Base-by-base conservation (phyloP, 2,329 filamentous ascomycete genomes). In the Aspergillus niger region DNA sequence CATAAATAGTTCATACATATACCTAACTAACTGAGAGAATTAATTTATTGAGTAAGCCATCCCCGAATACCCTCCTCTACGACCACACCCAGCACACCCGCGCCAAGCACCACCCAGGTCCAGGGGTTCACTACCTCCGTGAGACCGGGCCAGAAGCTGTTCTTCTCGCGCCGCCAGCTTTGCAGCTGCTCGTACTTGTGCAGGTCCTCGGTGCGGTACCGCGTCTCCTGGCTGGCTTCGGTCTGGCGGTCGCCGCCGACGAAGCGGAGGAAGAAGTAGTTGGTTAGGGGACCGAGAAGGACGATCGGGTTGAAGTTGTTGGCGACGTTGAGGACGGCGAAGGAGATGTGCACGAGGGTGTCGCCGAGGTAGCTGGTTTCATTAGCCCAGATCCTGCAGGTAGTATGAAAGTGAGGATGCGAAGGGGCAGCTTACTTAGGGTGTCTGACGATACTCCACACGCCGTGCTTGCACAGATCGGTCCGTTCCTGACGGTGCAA, bases 361-460 rank as follows among this genome's bases (percentile, higher is more conserved):
- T 87, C 85, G 2, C 85, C 85, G n/a, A 87, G 81, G 67, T 87
- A 87, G 74, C 84, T 86, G 55, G 41, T 58, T 59, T 13, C n/a
- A 8, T 20, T 1, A 36, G 49, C 24, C 20, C 6, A 2, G 3
- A 15, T 36, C 11, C 4, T 1, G 5, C 5, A 36, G 1, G 17
- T 8, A 4, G 41, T 7, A 41, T 5, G 2, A 49, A 5, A 17
- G 15, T 36, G 3, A 13, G 36, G 15, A 28, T 30, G 10, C 3
- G 30, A 8, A 8, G n/a, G 7, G 10, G n/a, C 5, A 17, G 76
- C 82, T 71, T 76, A 86, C 84, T 87, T 87, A 0, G 85, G 85
- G 73, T 87, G 85, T 52, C 86, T 76, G 26, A 87, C 84, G 32
- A 87, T 79, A 65, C 83, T 85, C 83, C 84, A 87, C 30, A 88